These are phyloP conservation scores for Boletus edulis DNA, from an alignment of 768 basidiomycete genomes.

Conservation along the genomic window DNA sequence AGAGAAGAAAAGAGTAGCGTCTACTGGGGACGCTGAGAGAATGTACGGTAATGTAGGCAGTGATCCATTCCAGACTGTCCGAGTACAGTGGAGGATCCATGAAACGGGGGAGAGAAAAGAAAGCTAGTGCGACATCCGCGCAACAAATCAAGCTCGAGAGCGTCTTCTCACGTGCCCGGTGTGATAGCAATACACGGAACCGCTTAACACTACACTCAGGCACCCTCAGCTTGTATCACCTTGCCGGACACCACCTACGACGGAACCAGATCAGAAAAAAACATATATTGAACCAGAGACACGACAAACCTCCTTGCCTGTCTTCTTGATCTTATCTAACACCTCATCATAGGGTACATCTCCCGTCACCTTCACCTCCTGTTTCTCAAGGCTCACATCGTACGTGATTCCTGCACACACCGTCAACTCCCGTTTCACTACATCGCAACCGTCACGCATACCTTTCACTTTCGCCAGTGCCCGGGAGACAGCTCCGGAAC, in stretches of 20 bases:
- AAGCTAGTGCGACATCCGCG: too few relatives aligned
- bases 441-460: conserved; percentile 1
- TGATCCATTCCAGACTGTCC: conserved; percentile 51
- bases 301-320: conserved; percentile 75
- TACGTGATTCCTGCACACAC: conserved; percentile 35
- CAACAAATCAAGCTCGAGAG: neutral
- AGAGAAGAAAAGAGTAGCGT: conserved; percentile 57
- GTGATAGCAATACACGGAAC: too few relatives aligned
- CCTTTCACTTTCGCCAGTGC: conserved; percentile 66
- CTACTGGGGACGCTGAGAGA: conserved; percentile 50
- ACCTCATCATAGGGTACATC: conserved; percentile 61
- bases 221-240: conserved; percentile 14
- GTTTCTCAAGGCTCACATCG: conserved; percentile 61
- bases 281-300: neutral
- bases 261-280: neutral
- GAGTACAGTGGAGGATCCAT: conserved; percentile 41
- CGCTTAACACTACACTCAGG: too few relatives aligned
- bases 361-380: conserved; percentile 70
- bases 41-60: conserved; percentile 56
- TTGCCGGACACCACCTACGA: conserved; percentile 46
- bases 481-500: conserved; percentile 77
- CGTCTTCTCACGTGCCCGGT: neutral
- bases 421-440: neutral
- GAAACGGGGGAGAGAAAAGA: conserved; percentile 13
- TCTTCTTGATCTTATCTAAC: conserved; percentile 79